Conservation (phyloP, 2,329 filamentous ascomycete species). For the Diaporthe humulicola region DNA sequence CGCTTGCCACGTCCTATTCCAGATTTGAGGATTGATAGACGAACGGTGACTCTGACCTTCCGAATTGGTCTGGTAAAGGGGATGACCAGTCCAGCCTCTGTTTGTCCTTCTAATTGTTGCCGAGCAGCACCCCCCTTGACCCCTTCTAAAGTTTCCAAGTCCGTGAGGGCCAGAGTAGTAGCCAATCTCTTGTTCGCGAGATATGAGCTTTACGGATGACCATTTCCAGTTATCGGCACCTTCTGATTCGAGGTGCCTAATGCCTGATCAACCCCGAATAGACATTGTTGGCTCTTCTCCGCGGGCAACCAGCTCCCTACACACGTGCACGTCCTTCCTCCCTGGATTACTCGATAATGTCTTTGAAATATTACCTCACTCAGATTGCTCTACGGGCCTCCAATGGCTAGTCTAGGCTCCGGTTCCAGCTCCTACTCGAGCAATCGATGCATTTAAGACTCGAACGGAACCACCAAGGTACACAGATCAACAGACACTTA, state of each 20-base stretch:
- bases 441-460: not conserved
- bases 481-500: not conserved
- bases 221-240: slow-evolving; percentile 17
- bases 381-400: slow-evolving; percentile 5
- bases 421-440: no score
- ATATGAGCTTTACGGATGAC: slow-evolving; percentile 3
- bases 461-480: not conserved
- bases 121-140: not conserved
- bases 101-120: not conserved
- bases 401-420: not conserved
- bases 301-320: not conserved
- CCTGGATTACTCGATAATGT: not conserved
- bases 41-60: not conserved
- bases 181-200: not conserved
- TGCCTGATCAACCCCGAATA: not conserved
- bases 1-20: not conserved
- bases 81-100: not conserved
- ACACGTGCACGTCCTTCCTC: not conserved
- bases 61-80: not conserved
- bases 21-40: slow-evolving; percentile 16
- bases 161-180: not conserved
- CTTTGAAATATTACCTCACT: slow-evolving; percentile 10
- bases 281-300: slow-evolving; percentile 1
- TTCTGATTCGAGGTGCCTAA: slow-evolving; percentile 33
- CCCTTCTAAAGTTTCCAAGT: not conserved